Base-by-base conservation (phyloP, 2,329 filamentous ascomycete genomes). In the Xylariaceae sp. region DNA sequence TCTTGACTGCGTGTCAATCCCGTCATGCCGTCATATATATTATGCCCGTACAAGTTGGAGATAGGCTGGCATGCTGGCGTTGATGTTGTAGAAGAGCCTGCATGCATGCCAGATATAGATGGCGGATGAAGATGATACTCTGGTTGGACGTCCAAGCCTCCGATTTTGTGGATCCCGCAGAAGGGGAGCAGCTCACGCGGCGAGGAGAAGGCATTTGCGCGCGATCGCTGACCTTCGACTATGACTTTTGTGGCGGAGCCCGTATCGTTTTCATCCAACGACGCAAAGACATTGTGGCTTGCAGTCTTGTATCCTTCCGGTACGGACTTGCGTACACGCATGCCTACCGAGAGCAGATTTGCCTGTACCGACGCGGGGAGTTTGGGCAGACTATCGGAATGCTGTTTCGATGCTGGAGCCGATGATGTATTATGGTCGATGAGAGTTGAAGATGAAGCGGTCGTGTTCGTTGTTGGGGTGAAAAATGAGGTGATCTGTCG, bases 231-330 rank as follows among this genome's bases (percentile, higher is more conserved):
- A 41, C 51, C 59, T 53, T 61, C 59, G 47, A 45, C 57, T 51
- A 57, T 54, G 21, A 15, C 30, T 19, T 19, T 36, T 9, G 53
- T 12, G 41, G 19, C 16, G 16, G 49, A 18, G 8, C 46, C 36
- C 18, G 54, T 53, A 71, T 59, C 65, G 49, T 49, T 52, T 16
- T 78, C 75, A 49, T 72, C 68, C 71, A 79, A 83, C 19, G 84
- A 71, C 44, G 77, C 73, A 65, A 82, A 83, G 61, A 73, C 75
- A 56, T 68, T 71, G 66, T 76, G 73, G 49, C 68, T 70, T 51
- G 80, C 80, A 1, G 89, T 95, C 75, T 95, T 95, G 79, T 96
- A 96, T 55, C 92, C 92, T 69, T 96, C 92, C 0, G 90, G 87
- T 7, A 97, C 88, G 10, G 88, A 88, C 74, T 97, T 97, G 68